Conservation (phyloP, 257 asterid species). For the Plectranthus barbatus region DNA sequence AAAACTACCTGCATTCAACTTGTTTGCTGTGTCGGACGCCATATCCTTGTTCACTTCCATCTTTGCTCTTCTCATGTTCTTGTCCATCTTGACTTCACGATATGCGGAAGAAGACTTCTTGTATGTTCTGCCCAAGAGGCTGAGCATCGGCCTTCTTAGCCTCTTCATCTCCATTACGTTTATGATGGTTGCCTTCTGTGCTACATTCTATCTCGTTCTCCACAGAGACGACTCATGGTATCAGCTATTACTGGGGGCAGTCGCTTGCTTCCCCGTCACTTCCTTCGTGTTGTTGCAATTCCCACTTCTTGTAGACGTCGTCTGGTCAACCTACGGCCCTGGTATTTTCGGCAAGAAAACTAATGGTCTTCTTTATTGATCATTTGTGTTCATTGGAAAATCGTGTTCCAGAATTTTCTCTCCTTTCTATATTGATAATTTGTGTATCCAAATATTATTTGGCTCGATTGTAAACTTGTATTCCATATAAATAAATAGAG, state of each 20-base stretch:
- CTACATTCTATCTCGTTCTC: not conserved
- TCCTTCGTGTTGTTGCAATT: not conserved
- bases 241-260: not conserved
- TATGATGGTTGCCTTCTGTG: not conserved
- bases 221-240: not conserved
- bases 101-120: conserved; percentile 4
- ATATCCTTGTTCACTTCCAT: conserved; percentile 3
- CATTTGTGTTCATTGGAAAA: too few relatives aligned
- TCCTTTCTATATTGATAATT: too few relatives aligned
- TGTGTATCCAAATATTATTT: too few relatives aligned
- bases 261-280: not conserved
- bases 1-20: not conserved
- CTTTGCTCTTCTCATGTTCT: conserved; percentile 6
- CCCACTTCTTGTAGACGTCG: not conserved
- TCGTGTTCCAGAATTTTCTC: too few relatives aligned
- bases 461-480: too few relatives aligned
- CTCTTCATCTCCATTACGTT: not conserved
- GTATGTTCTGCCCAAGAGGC: not conserved
- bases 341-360: not conserved
- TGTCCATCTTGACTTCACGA: conserved; percentile 7
- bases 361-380: not conserved
- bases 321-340: not conserved
- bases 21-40: not conserved
- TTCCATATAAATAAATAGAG: too few relatives aligned
- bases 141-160: not conserved